Percentiles rank a stretch among this genome's conserved stretches.
Evolutionary conservation across 2,329 filamentous ascomycete species (phyloP).

Genomic region (Geosmithia morbida): DNA sequence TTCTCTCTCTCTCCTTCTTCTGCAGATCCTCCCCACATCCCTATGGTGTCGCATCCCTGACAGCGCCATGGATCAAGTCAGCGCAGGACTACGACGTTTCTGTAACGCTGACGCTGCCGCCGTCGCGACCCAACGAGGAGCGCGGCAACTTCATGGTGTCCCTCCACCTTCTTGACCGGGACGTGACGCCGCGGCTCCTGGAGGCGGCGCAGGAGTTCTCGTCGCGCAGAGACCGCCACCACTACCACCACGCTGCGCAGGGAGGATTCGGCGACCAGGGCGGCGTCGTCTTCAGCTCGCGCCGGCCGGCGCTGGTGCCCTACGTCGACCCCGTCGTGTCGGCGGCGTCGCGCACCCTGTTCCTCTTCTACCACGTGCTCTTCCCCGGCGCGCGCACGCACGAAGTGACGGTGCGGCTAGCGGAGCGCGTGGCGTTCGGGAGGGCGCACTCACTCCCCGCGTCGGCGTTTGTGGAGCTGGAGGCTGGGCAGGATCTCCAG

Average conservation of each 20-base stretch:
- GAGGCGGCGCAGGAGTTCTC: constrained; percentile 14
- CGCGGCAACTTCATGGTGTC: constrained; percentile 93
- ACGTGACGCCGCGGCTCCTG: constrained; percentile 10
- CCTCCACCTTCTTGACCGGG: constrained; percentile 48
- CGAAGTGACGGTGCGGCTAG: constrained; percentile 52
- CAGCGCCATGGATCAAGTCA: constrained; percentile 40
- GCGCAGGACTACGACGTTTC: constrained; percentile 76
- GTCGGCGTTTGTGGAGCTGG: constrained; percentile 46
- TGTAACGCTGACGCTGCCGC: constrained; percentile 61
- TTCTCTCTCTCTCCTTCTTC: too few relatives aligned
- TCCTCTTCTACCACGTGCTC: constrained; percentile 56
- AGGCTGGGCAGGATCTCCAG: constrained; percentile 56
- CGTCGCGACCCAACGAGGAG: constrained; percentile 59
- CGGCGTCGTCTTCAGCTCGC: constrained; percentile 42
- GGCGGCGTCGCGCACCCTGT: constrained; percentile 41
- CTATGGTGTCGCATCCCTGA: constrained; percentile 33
- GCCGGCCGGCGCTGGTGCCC: constrained; percentile 64
- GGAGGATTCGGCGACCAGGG: background rate
- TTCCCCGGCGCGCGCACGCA: constrained; percentile 50
- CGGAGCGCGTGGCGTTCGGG: constrained; percentile 55
- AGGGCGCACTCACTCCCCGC: constrained; percentile 31
- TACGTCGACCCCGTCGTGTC: constrained; percentile 62
- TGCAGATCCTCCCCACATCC: constrained; percentile 36
- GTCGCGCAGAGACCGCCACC: constrained; percentile 3
- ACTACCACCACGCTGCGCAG: too few relatives aligned